These are phyloP conservation scores for Solanum etuberosum DNA, from an alignment of 257 asterid species.

Conservation along the genomic window DNA sequence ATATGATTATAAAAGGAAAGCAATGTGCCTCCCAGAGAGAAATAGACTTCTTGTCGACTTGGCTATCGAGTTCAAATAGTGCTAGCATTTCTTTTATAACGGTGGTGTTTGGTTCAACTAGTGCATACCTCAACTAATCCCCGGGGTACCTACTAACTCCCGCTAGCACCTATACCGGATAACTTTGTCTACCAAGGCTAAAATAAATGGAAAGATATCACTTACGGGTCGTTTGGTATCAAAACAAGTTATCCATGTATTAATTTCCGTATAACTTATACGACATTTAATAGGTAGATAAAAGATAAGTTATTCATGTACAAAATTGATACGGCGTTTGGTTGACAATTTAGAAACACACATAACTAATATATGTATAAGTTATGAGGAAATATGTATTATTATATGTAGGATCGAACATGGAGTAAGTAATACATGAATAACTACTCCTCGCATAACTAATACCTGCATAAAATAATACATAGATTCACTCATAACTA, in stretches of 20 bases:
- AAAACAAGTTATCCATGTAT: neutral
- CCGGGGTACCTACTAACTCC: neutral
- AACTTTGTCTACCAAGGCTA: neutral
- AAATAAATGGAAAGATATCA: neutral
- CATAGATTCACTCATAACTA: neutral
- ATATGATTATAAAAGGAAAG: neutral
- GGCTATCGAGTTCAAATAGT: neutral
- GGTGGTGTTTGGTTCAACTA: neutral
- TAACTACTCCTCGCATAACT: neutral
- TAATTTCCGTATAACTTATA: neutral
- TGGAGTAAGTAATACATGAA: no score
- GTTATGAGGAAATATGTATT: neutral
- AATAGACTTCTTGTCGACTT: neutral
- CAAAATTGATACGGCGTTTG: neutral
- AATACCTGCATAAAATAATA: no score
- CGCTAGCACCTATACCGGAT: neutral
- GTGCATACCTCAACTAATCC: neutral
- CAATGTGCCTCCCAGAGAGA: neutral
- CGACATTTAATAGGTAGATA: no score
- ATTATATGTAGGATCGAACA: neutral
- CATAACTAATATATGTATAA: neutral
- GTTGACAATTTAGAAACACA: neutral
- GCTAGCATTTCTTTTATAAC: neutral
- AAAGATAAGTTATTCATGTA: neutral
- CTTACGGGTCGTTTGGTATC: neutral